These are phyloP conservation scores for Neodidymelliopsis sp. DNA, from an alignment of 2,329 filamentous ascomycete species.

Conservation along the genomic window DNA sequence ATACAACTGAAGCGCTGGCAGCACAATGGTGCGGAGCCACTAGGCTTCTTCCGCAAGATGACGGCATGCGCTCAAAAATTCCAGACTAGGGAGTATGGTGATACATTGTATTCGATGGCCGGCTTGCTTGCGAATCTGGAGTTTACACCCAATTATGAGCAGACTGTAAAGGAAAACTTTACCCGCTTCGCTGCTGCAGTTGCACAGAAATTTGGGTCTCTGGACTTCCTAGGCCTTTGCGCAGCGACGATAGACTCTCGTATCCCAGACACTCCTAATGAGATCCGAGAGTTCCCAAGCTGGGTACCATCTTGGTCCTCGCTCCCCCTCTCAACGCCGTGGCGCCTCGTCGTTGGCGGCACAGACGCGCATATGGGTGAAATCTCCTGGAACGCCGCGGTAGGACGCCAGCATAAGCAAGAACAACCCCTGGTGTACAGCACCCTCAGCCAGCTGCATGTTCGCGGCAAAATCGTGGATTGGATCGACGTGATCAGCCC, in stretches of 20 bases:
- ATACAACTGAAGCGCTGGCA: conserved; percentile 22
- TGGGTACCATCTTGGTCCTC: conserved; percentile 47
- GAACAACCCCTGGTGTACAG: too few relatives aligned
- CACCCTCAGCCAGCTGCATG: conserved; percentile 17
- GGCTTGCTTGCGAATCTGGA: conserved; percentile 18
- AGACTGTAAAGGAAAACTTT: conserved; percentile 14
- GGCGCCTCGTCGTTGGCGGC: conserved; percentile 17
- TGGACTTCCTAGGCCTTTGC: conserved; percentile 26
- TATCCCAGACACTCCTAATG: conserved; percentile 31
- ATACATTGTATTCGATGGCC: conserved; percentile 22
- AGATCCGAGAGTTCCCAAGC: conserved; percentile 34
- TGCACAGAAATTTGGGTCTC: conserved; percentile 12
- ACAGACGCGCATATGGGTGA: not conserved
- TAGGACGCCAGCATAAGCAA: conserved; percentile 13
- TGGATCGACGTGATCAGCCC: conserved; percentile 14
- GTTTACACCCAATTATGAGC: conserved; percentile 25
- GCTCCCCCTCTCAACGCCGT: conserved; percentile 16
- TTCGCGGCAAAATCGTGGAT: conserved; percentile 23
- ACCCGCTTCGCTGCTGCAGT: conserved; percentile 19
- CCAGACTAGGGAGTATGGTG: conserved; percentile 10
- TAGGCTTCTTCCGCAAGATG: conserved; percentile 23
- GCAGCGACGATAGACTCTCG: conserved; percentile 26
- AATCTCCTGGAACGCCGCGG: conserved; percentile 22
- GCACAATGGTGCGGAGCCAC: conserved; percentile 19
- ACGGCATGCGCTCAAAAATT: conserved; percentile 11